Percentiles rank a stretch among this genome's conserved stretches.
These are phyloP conservation scores for Candida silvicultrix DNA, from an alignment of 805 yeast species.

Conservation along the genomic window DNA sequence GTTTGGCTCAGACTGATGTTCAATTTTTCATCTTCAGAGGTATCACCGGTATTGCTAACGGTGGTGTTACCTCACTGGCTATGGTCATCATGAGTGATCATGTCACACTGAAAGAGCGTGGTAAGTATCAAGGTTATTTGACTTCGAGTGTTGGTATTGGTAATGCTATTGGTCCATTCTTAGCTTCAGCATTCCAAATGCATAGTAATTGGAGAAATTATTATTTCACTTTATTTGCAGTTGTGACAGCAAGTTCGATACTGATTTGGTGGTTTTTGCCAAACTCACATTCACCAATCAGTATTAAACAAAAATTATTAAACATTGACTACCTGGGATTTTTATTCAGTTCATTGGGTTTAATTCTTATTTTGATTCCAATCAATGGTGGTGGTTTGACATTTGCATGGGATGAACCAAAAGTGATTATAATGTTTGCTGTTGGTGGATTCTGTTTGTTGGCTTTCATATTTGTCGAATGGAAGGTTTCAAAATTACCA, in stretches of 20 bases:
- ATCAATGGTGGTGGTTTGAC: conserved; percentile 53
- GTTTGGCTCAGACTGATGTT: conserved; percentile 37
- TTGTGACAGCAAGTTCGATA: conserved; percentile 38
- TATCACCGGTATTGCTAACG: conserved; percentile 49
- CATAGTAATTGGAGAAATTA: conserved; percentile 35
- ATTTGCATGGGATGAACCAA: conserved; percentile 39
- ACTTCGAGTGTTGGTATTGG: not conserved
- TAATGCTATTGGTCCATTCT: conserved; percentile 36
- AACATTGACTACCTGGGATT: conserved; percentile 48
- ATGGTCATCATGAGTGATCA: conserved; percentile 51
- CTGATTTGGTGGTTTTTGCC: conserved; percentile 38
- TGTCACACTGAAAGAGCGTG: conserved; percentile 46
- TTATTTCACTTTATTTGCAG: conserved; percentile 33
- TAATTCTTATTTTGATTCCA: conserved; percentile 42
- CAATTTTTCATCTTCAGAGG: conserved; percentile 47
- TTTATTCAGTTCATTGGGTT: conserved; percentile 38
- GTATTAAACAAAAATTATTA: conserved; percentile 30
- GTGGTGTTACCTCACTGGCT: conserved; percentile 43
- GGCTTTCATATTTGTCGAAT: conserved; percentile 41
- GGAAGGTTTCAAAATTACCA: conserved; percentile 42
- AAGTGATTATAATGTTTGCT: conserved; percentile 28
- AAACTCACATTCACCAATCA: conserved; percentile 28
- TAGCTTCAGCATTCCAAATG: conserved; percentile 34
- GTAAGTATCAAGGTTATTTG: conserved; percentile 43
- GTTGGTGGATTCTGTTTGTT: conserved; percentile 32